A percentile compares a stretch with the other conserved stretches of the same genome.
phyloP scores from a whole-genome alignment of 1,139 yeast species.

The Scheffersomyces segobiensis region DNA sequence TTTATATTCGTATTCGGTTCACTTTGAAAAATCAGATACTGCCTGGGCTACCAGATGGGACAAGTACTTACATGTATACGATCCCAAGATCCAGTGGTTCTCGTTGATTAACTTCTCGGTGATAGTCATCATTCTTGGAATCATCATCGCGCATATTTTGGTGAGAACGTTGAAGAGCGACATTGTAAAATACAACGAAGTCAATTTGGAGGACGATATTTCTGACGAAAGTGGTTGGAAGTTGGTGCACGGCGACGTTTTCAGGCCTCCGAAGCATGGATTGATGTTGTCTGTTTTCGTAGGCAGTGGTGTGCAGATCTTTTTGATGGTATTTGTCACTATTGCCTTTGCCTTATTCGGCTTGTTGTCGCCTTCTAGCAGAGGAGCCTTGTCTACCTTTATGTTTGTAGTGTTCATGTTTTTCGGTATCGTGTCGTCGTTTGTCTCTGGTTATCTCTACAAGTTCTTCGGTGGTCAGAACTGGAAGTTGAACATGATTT shows the following conservation, averaged over 20 bases:
- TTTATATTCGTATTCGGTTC: conserved; percentile 46
- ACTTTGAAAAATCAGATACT: conserved; percentile 66
- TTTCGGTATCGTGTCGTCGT: conserved; percentile 81
- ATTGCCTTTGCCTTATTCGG: conserved; percentile 86
- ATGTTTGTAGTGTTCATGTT: conserved; percentile 81
- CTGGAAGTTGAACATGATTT: conserved; percentile 82
- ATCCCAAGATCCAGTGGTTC: conserved; percentile 95
- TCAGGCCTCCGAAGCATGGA: conserved; percentile 76
- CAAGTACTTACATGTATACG: conserved; percentile 86
- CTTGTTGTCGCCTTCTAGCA: conserved; percentile 85
- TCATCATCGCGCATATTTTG: conserved; percentile 78
- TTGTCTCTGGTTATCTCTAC: conserved; percentile 80
- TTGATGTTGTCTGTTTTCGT: conserved; percentile 75
- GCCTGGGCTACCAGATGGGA: conserved; percentile 99
- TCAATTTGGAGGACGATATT: conserved; percentile 82
- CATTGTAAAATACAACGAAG: conserved; percentile 83
- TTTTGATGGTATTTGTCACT: conserved; percentile 74
- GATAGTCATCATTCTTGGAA: conserved; percentile 74
- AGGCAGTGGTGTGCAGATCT: conserved; percentile 87
- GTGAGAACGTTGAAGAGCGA: conserved; percentile 82
- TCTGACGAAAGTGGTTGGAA: conserved; percentile 98
- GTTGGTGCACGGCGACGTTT: conserved; percentile 91
- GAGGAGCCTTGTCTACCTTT: conserved; percentile 91
- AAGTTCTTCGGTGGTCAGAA: conserved; percentile 89
- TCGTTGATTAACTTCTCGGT: conserved; percentile 83